phyloP scores from a whole-genome alignment of 1,284 basidiomycete species.

The Cutaneotrichosporon sp. region DNA sequence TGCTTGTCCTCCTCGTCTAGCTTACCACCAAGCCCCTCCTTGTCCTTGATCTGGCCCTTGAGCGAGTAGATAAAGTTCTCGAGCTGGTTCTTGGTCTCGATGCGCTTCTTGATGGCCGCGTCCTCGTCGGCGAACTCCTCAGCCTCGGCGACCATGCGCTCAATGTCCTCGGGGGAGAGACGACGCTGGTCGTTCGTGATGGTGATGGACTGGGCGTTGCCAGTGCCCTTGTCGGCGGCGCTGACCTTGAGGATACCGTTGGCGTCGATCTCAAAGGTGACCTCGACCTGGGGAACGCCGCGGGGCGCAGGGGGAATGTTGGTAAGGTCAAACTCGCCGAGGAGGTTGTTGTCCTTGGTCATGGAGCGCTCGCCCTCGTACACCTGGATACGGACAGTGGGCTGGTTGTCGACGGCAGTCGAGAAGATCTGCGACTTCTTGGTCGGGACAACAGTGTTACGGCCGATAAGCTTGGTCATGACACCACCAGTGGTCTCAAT shows the following conservation, averaged over 20 bases:
- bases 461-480: conserved; percentile 84
- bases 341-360: conserved; percentile 96
- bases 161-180: conserved; percentile 78
- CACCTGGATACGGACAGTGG: conserved; percentile 79
- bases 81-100: conserved; percentile 55
- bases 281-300: conserved; percentile 91
- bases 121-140: conserved; percentile 82
- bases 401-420: conserved; percentile 91
- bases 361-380: conserved; percentile 91
- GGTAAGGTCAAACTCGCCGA: conserved; percentile 93
- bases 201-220: conserved; percentile 81
- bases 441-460: conserved; percentile 97
- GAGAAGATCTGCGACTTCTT: conserved; percentile 99
- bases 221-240: conserved; percentile 87
- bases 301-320: conserved; percentile 91
- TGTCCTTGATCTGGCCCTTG: conserved; percentile 78
- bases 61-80: conserved; percentile 60
- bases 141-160: conserved; percentile 87
- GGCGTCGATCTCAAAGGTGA: conserved; percentile 86
- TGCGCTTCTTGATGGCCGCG: conserved; percentile 78
- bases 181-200: conserved; percentile 70
- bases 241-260: conserved; percentile 87
- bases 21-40: conserved; percentile 86
- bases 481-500: conserved; percentile 99
- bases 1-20: conserved; percentile 82